These are phyloP conservation scores for Sphagnum fallax DNA, from an alignment of 228 moss, liverwort and hornwort species.

Conservation along the genomic window DNA sequence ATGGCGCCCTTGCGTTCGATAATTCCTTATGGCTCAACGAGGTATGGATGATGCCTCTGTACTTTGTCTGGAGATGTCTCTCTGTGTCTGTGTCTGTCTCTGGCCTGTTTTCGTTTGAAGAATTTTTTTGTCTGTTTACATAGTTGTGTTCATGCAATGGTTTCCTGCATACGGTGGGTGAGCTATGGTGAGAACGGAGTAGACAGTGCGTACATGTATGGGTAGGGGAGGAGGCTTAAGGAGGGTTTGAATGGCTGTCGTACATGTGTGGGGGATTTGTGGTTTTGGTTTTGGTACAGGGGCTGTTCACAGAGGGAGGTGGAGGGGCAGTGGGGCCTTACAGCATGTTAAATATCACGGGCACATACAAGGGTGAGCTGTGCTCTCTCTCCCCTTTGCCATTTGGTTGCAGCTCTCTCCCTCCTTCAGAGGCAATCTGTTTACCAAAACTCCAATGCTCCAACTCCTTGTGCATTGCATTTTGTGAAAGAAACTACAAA, in stretches of 20 bases:
- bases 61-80: neutral
- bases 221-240: neutral
- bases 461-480: too few species aligned
- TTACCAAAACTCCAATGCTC: too few species aligned
- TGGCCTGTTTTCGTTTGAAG: too few species aligned
- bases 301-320: slow-evolving; percentile 67
- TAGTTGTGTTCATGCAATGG: neutral
- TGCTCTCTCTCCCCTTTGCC: neutral
- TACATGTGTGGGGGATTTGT: neutral
- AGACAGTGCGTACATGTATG: neutral
- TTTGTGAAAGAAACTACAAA: too few species aligned
- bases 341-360: slow-evolving; percentile 88
- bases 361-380: slow-evolving; percentile 79
- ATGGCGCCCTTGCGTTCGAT: slow-evolving; percentile 59
- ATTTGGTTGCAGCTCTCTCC: neutral
- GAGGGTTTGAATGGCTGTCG: neutral
- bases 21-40: slow-evolving; percentile 69
- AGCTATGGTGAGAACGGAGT: neutral
- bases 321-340: slow-evolving; percentile 81
- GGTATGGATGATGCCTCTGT: slow-evolving; percentile 20
- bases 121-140: neutral
- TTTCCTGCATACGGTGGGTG: neutral
- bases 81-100: neutral
- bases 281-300: slow-evolving; percentile 30
- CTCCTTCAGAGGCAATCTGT: too few species aligned